Conservation (phyloP, 495 filamentous ascomycete genomes). For the Baudoinia panamericana region DNA sequence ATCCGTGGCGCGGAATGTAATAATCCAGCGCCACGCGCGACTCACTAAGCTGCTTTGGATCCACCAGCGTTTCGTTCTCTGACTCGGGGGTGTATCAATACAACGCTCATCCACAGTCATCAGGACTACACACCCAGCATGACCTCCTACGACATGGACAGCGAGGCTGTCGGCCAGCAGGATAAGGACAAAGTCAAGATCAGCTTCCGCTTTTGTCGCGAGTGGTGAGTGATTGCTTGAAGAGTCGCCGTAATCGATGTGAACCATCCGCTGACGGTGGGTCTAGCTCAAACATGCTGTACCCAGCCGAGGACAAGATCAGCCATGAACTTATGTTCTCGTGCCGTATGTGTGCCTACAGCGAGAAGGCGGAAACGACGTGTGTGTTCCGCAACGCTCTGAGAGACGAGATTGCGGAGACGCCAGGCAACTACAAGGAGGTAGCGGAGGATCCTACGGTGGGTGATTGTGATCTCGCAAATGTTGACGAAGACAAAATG, state of each 20-base stretch:
- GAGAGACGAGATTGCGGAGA: constrained; percentile 79
- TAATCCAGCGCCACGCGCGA: too few species aligned
- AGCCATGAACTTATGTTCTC: constrained; percentile 56
- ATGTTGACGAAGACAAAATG: constrained; percentile 1
- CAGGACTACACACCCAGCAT: too few species aligned
- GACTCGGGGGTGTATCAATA: too few species aligned
- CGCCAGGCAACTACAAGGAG: constrained; percentile 92
- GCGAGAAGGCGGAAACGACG: constrained; percentile 65
- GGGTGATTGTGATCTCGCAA: constrained; percentile 36
- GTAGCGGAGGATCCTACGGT: constrained; percentile 95
- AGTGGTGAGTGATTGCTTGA: constrained; percentile 79
- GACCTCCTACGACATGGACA: constrained; percentile 19
- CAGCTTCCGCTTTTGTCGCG: constrained; percentile 90
- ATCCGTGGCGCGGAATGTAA: too few species aligned
- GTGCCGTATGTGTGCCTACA: constrained; percentile 85
- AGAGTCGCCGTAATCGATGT: constrained; percentile 6
- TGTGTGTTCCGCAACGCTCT: constrained; percentile 90
- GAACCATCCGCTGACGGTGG: too few species aligned
- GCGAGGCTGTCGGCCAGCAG: constrained; percentile 37
- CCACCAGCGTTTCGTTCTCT: too few species aligned
- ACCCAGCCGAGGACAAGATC: constrained; percentile 76
- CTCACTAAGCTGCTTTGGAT: too few species aligned
- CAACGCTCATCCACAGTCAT: too few species aligned
- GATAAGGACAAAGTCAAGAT: constrained; percentile 58
- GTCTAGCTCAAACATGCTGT: constrained; percentile 96